phyloP scores from a whole-genome alignment of 176 grass and related monocot species.

The Triticum timopheevii region DNA sequence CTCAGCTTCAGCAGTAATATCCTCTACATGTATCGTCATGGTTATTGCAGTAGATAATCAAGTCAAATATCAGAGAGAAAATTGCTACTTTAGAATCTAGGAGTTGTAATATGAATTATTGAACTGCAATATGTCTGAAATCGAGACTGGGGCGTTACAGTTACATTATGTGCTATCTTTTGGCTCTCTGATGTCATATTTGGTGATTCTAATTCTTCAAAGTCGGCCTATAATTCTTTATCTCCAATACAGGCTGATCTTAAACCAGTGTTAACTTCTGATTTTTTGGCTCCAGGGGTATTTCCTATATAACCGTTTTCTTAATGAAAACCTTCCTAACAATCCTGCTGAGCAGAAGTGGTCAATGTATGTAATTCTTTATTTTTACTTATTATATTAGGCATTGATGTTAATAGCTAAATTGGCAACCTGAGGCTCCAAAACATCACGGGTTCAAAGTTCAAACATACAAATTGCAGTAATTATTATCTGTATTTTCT shows the following conservation, averaged over 20 bases:
- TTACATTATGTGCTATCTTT: neutral
- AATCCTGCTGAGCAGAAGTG: neutral
- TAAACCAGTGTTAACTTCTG: conserved; percentile 4
- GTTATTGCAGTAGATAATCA: too few relatives aligned
- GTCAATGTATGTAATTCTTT: conserved; percentile 28
- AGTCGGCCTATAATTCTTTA: neutral
- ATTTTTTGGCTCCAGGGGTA: conserved; percentile 48
- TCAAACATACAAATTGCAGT: too few relatives aligned
- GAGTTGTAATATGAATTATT: neutral
- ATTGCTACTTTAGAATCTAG: too few relatives aligned
- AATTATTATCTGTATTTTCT: too few relatives aligned
- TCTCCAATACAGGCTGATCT: neutral
- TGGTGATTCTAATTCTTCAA: neutral
- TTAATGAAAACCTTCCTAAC: conserved; percentile 15
- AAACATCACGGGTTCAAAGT: too few relatives aligned
- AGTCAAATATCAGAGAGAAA: too few relatives aligned
- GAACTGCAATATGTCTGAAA: neutral
- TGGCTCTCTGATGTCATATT: neutral
- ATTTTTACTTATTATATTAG: neutral
- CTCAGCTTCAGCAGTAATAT: too few relatives aligned
- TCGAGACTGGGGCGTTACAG: neutral
- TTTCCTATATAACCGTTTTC: conserved; percentile 45
- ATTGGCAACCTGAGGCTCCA: neutral
- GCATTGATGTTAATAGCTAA: neutral
- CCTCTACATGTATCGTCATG: too few relatives aligned